Conservation (phyloP, 192 early-diverging fungal species). For the Piromyces sp. region DNA sequence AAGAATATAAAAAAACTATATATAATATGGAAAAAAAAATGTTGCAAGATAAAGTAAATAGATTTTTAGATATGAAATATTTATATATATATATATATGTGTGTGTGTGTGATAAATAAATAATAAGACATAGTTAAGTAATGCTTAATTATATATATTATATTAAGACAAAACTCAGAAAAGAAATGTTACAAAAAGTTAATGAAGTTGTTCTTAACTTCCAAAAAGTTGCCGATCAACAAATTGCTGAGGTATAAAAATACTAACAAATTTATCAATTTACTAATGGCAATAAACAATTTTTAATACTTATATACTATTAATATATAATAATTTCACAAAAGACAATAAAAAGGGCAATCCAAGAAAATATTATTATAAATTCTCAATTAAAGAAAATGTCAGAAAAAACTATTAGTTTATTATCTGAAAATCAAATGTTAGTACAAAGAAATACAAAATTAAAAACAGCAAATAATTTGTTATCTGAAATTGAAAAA, state of each 20-base stretch:
- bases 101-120: no score
- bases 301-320: no score
- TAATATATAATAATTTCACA: no score
- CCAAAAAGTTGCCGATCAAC: slow-evolving; percentile 36
- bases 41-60: slow-evolving; percentile 33
- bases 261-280: no score
- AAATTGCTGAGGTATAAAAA: slow-evolving; percentile 31
- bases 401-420: slow-evolving; percentile 22
- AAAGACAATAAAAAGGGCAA: slow-evolving; percentile 39
- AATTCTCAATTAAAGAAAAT: slow-evolving; percentile 40
- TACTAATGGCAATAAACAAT: no score
- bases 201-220: slow-evolving; percentile 39
- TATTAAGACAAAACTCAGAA: slow-evolving; percentile 25
- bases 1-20: slow-evolving; percentile 26
- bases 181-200: slow-evolving; percentile 42
- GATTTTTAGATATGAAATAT: not conserved
- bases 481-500: slow-evolving; percentile 26
- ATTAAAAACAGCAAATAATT: slow-evolving; percentile 17
- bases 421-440: slow-evolving; percentile 31
- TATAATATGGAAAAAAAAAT: slow-evolving; percentile 38
- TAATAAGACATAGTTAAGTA: no score
- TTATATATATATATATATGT: no score
- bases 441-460: slow-evolving; percentile 19
- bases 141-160: not conserved
- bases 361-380: slow-evolving; percentile 42